Evolutionary conservation across 352 stramenopile species (phyloP), one percentile per base, ranked within the genome.

Genomic region (Phytophthora meadii): DNA sequence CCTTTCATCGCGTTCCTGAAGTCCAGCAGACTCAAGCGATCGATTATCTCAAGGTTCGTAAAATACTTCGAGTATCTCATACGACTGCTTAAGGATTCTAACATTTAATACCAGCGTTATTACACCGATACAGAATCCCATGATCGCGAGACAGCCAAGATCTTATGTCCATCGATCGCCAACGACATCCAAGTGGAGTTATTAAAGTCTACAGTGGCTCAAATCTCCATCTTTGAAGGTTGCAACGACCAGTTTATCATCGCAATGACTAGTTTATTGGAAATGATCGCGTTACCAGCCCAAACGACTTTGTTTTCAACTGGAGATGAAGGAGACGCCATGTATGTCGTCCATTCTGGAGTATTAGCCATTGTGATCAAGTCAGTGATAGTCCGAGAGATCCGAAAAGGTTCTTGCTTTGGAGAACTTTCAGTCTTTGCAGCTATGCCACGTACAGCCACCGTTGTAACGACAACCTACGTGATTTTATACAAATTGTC

Each of bases 101-200:
- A 36, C 19, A 40, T 24, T 25, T 36, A 27, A 7, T 47, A 36
- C 8, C 14, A 93, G 81, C 68, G 81, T 5, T 82, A 87, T 34
- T 86, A 88, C 55, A 90, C 83, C 0, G 82, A 89, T 44, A 75
- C 62, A 0, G 85, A 91, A 22, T 87, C 82, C 7, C 90, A 84
- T 27, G 83, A 92, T 52, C 78, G 81, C 4, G 84, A 89, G 49
- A 82, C 77, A 0, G 82, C 88, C 44, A 89, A 84, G 47, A 52
- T 91, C 0, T 37, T 93, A n/a, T 93, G 85, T 37, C 78, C 83
- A 4, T 93, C 85, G 1, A 90, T 92, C 25, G 72, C 79, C 7
- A 89, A 79, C 3, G 83, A 93, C 37, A 89, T 91, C 27, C 84
- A 90, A 52, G 81, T 92, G 10, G 80, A 90, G 25, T 67, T 93